phyloP scores from a whole-genome alignment of 805 yeast species.

The Groenewaldozyma tartarivorans region DNA sequence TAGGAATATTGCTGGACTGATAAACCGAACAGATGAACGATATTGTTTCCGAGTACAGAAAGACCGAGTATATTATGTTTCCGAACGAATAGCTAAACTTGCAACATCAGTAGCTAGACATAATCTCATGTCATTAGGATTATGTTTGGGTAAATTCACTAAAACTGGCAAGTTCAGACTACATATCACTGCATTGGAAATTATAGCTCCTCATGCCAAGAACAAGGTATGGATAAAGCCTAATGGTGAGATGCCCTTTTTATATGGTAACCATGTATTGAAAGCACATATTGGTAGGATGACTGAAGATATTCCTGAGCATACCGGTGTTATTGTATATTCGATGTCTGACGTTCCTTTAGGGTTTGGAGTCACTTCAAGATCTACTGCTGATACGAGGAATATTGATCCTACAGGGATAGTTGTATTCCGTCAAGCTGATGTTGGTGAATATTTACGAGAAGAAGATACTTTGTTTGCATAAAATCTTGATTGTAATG shows the following conservation, averaged over 20 bases:
- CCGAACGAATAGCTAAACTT: conserved; percentile 68
- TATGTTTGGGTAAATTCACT: conserved; percentile 93
- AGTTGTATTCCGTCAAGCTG: conserved; percentile 94
- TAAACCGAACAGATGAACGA: conserved; percentile 74
- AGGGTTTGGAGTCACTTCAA: conserved; percentile 93
- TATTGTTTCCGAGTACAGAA: conserved; percentile 94
- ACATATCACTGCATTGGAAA: conserved; percentile 83
- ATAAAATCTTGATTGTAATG: conserved; percentile 23
- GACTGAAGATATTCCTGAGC: conserved; percentile 97
- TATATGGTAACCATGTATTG: conserved; percentile 91
- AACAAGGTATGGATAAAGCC: conserved; percentile 93
- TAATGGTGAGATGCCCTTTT: conserved; percentile 97
- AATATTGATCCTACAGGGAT: conserved; percentile 87
- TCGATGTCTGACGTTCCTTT: conserved; percentile 87
- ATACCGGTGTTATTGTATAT: conserved; percentile 86
- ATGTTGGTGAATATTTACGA: conserved; percentile 94
- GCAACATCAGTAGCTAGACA: conserved; percentile 89
- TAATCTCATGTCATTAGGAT: conserved; percentile 85
- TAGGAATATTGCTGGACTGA: conserved; percentile 80
- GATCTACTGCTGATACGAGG: conserved; percentile 81
- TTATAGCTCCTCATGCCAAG: conserved; percentile 79
- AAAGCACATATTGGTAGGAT: conserved; percentile 95
- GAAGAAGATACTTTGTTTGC: conserved; percentile 95
- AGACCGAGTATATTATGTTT: conserved; percentile 90
- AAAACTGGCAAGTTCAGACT: conserved; percentile 94